Base-by-base conservation (phyloP, 805 yeast genomes). In the Candida endomychidarum region DNA sequence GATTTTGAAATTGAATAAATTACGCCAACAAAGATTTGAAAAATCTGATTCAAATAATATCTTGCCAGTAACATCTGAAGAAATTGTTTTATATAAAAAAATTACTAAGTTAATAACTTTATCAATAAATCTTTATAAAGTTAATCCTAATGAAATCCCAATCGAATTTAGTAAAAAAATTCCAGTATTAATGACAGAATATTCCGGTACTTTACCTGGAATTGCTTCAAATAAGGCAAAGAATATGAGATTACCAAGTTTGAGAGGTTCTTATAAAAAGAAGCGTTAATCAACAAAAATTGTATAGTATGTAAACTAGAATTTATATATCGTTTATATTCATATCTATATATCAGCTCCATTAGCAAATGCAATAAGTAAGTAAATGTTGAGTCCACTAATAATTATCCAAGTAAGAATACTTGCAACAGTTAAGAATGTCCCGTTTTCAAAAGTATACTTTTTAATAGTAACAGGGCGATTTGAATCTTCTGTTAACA, bases 191-290 rank as follows among this genome's bases (percentile, higher is more conserved):
- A 80, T 80, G 55, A 76, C 81, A 17, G 86, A 82, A 48, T 89
- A 86, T 54, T 65, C 76, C 25, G 97, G 97, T 34, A 74, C 83
- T 1, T 70, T 90, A 53, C 96, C 96, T 1, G 84, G 86, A 2
- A 57, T 71, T 3, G 50, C 71, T 28, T 46, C 64, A 22, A 40
- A 53, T 10, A 53, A 56, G 35, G 43, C 45, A 2, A 53, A 47
- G 24, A 34, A 46, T 6, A 23, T 45, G 25, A 59, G 72, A 42
- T 56, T 67, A 43, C 65, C 71, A 12, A 65, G 63, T 33, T 61
- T 67, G 17, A 59, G 68, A 40, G 69, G 70, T 6, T 62, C 70
- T 6, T 61, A 62, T 47, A 64, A 65, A 50, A 67, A 65, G 52
- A 63, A 56, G 37, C 48, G 52, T 33, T 45, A 35, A 19, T 7